These are phyloP conservation scores for Dendrocalamus sinicus DNA, from an alignment of 176 grass and related monocot genomes.

Conservation along the genomic window DNA sequence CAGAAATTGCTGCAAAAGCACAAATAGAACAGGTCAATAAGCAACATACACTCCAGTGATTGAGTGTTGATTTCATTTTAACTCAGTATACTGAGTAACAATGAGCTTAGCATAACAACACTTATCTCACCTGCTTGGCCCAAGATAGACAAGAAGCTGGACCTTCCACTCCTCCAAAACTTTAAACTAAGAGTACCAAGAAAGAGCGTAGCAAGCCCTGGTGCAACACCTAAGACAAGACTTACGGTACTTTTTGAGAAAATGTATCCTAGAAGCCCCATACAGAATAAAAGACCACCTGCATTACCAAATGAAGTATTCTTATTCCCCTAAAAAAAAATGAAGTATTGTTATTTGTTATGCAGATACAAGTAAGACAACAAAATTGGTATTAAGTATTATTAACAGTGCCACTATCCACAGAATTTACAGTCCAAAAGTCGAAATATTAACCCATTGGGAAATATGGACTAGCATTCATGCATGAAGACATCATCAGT, in stretches of 20 bases:
- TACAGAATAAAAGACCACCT: slow-evolving; percentile 71
- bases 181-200: slow-evolving; percentile 67
- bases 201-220: slow-evolving; percentile 50
- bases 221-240: slow-evolving; percentile 59
- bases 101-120: not conserved
- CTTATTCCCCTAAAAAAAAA: slow-evolving; percentile 23
- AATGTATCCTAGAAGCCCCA: slow-evolving; percentile 72
- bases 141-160: slow-evolving; percentile 62
- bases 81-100: not conserved
- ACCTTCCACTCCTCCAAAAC: slow-evolving; percentile 66
- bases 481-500: not conserved
- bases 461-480: not conserved
- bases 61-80: not conserved
- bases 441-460: not conserved
- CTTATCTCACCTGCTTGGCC: slow-evolving; percentile 60
- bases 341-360: not conserved
- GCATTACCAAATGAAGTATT: slow-evolving; percentile 35
- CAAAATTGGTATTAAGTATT: not conserved
- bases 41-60: not conserved
- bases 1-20: slow-evolving; percentile 57
- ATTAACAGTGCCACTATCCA: not conserved
- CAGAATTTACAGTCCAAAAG: not conserved
- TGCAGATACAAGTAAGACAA: not conserved
- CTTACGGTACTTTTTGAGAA: slow-evolving; percentile 66
- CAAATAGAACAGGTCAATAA: slow-evolving; percentile 11